Conservation (phyloP, 2,329 filamentous ascomycete genomes). For the Xylaria sp. region DNA sequence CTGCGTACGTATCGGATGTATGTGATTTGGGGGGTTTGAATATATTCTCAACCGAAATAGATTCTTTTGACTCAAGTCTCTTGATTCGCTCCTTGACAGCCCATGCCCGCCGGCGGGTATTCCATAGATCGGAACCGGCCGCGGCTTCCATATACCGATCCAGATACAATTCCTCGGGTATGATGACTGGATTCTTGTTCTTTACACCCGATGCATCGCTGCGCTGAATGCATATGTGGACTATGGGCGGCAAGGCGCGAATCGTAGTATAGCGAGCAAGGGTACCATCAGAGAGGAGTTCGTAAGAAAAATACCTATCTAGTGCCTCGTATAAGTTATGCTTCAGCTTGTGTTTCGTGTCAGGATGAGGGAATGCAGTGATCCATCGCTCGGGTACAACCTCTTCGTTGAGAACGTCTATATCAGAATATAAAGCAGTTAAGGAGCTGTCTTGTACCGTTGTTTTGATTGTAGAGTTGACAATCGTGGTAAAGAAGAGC, state of each 20-base stretch:
- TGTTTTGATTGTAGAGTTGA: conserved; percentile 67
- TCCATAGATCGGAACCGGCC: conserved; percentile 68
- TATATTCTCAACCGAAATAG: conserved; percentile 8
- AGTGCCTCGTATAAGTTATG: conserved; percentile 83
- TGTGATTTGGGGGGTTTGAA: conserved; percentile 11
- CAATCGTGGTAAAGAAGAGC: conserved; percentile 70
- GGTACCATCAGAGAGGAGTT: conserved; percentile 75
- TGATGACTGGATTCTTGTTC: conserved; percentile 78
- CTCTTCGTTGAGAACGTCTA: conserved; percentile 61
- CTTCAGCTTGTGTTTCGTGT: conserved; percentile 53
- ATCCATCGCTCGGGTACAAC: conserved; percentile 71
- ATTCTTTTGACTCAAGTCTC: conserved; percentile 41
- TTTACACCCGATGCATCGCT: conserved; percentile 79
- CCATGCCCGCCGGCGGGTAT: conserved; percentile 77
- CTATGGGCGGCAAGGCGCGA: conserved; percentile 79
- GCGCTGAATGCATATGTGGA: conserved; percentile 90
- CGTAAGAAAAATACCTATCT: conserved; percentile 84
- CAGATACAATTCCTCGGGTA: conserved; percentile 85
- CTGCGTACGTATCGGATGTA: conserved; percentile 10
- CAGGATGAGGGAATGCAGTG: conserved; percentile 64
- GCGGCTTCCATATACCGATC: conserved; percentile 85
- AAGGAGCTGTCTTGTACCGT: conserved; percentile 39
- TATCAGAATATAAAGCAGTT: conserved; percentile 44
- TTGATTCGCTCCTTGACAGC: conserved; percentile 73
- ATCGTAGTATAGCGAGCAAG: conserved; percentile 75